Base-by-base conservation (phyloP, 441 rosid genomes). In the Kokia cookei region DNA sequence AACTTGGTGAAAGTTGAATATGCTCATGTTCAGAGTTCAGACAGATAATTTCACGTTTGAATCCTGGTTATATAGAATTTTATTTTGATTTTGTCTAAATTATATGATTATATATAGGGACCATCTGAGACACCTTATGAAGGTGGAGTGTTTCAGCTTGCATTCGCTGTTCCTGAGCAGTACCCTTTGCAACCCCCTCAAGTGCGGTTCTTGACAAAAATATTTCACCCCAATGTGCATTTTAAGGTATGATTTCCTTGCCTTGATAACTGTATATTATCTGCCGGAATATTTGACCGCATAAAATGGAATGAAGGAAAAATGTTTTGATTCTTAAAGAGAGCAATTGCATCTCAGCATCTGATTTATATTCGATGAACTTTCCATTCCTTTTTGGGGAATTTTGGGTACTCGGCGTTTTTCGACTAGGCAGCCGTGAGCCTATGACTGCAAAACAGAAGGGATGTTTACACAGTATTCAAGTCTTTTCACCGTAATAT, bases 101-200 rank as follows among this genome's bases (percentile, higher is more conserved):
- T 65, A 43, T 58, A 10, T 45, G 3, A 26, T 54, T 32, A 22
- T 35, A 22, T 69, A 3, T 73, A 96, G 98, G 98, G 99, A 55
- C 98, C 99, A 27, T 91, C 97, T 0, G 99, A 96, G 84, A 96
- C 99, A 64, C 99, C 98, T 55, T 96, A 82, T 72, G 99, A 96
- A 77, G 98, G 98, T 27, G 98, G 99, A 65, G 91, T 93, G 12
- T 96, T 96, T 86, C 97, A 93, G 83, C 98, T 93, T 73, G 94
- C 92, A 3, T 91, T 93, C 73, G 85, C 98, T 71, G 96, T 93
- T 77, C 99, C 99, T 17, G 99, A 93, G 76, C 99, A 90, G 67
- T 92, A 96, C 79, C 98, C 98, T 75, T 69, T 96, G 79, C 98
- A 96, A 66, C 99, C 99, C 73, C 99, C 99, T 69, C 99, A 93